Conservation (phyloP, 805 yeast genomes). For the Yarrowia keelungensis region DNA sequence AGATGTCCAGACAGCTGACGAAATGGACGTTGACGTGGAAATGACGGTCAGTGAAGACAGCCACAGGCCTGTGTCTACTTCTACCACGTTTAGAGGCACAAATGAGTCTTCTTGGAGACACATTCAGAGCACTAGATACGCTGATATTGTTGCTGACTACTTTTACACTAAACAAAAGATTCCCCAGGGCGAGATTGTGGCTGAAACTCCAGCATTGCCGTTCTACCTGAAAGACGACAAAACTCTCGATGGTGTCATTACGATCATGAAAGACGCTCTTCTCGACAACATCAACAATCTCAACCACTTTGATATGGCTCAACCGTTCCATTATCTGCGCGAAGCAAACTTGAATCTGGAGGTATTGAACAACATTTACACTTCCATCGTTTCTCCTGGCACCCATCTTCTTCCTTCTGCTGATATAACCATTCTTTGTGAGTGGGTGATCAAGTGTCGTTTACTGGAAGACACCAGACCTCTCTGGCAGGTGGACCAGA, state of each 20-base stretch:
- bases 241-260: background rate
- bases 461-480: conserved; percentile 13
- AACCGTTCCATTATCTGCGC: conserved; percentile 13
- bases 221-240: background rate
- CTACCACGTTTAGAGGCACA: background rate
- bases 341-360: conserved; percentile 10
- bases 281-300: conserved; percentile 4
- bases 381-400: conserved; percentile 13
- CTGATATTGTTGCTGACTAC: conserved; percentile 14
- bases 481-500: conserved; percentile 29
- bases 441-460: conserved; percentile 26
- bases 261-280: conserved; percentile 4
- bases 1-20: background rate
- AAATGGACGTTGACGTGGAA: background rate
- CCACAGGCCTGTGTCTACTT: no score
- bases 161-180: conserved; percentile 15
- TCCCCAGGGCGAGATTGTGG: conserved; percentile 16
- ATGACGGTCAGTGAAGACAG: no score
- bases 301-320: conserved; percentile 23
- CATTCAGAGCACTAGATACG: conserved; percentile 7
- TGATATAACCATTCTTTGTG: conserved; percentile 4
- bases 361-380: conserved; percentile 7
- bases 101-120: conserved; percentile 20
- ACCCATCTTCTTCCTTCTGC: background rate
- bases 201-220: conserved; percentile 8